Base-by-base conservation (phyloP, 2,329 filamentous ascomycete genomes). In the Dactylellina haptotyla region DNA sequence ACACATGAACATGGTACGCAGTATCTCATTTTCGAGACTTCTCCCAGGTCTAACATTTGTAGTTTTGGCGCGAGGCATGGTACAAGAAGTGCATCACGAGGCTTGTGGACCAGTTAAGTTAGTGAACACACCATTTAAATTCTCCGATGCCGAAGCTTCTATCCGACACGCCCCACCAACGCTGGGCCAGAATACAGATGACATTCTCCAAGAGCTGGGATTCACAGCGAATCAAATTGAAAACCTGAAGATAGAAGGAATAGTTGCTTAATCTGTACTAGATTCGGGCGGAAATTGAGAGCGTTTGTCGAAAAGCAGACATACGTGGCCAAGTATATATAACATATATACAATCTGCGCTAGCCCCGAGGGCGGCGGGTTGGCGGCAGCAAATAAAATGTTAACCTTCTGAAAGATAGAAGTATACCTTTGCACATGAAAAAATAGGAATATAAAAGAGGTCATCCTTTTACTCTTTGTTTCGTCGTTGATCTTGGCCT, bases 111-210 rank as follows among this genome's bases (percentile, higher is more conserved):
- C 89, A 0, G 89, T 99, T 75, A 93, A 93, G 81, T 83, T 99
- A 79, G 90, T 99, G 61, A 97, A 96, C 79, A 96, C 93, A 0
- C 95, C 95, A 0, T 89, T 99, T 70, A 99, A 99, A 80, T 96
- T 93, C 80, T 97, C 93, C 3, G 88, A 93, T 76, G 90, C 90
- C 25, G 88, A 86, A 76, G 92, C 93, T 0, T 86, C 87, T 2
- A 88, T 96, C 39, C 85, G 94, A 32, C 89, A 84, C 2, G 87
- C 91, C 25, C 95, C 95, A 16, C 95, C 95, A 0, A 90, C 89
- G 5, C 82, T 99, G 32, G 95, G 93, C 0, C 88, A 97, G 81
- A 92, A 97, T 81, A 97, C 93, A 0, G 84, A 92, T 76, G 90
- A 95, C 80, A 85, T 97, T 3, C 81, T 97, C 67, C 79, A 81